Conservation (phyloP, 768 basidiomycete genomes). For the Mycena venus region DNA sequence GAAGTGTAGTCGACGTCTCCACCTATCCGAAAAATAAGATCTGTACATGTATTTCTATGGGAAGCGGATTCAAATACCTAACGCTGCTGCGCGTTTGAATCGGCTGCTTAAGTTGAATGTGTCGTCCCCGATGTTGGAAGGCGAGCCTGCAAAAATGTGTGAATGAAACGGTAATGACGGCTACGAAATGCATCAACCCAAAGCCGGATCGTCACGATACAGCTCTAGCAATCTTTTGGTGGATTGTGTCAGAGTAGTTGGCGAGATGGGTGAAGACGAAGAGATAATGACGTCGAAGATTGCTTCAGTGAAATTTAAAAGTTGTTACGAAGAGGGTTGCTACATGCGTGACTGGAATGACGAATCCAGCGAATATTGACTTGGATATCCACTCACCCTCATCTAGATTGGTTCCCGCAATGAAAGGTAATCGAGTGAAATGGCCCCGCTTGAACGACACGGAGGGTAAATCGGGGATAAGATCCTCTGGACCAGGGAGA, state of each 20-base stretch:
- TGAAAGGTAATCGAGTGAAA: constrained; percentile 57
- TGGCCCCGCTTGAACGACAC: constrained; percentile 45
- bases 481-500: constrained; percentile 55
- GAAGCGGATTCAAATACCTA: background rate
- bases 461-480: constrained; percentile 55
- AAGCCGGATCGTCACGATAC: constrained; percentile 57
- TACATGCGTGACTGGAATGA: constrained; percentile 17
- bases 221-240: constrained; percentile 46
- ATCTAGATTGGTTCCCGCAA: constrained; percentile 58
- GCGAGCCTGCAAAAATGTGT: constrained; percentile 53
- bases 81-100: constrained; percentile 53
- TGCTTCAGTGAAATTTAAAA: constrained; percentile 39
- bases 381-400: constrained; percentile 54
- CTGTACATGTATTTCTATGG: background rate
- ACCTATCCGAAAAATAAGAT: no score
- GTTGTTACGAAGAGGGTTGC: constrained; percentile 47
- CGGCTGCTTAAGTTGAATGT: constrained; percentile 56
- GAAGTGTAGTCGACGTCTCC: constrained; percentile 37
- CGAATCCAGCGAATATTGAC: no score
- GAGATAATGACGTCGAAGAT: constrained; percentile 36
- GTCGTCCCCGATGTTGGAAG: constrained; percentile 55
- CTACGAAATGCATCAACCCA: constrained; percentile 18
- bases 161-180: background rate
- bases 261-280: constrained; percentile 40
- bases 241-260: constrained; percentile 27